phyloP scores from a whole-genome alignment of 148 eudicot species.

The Heliosperma pusillum region DNA sequence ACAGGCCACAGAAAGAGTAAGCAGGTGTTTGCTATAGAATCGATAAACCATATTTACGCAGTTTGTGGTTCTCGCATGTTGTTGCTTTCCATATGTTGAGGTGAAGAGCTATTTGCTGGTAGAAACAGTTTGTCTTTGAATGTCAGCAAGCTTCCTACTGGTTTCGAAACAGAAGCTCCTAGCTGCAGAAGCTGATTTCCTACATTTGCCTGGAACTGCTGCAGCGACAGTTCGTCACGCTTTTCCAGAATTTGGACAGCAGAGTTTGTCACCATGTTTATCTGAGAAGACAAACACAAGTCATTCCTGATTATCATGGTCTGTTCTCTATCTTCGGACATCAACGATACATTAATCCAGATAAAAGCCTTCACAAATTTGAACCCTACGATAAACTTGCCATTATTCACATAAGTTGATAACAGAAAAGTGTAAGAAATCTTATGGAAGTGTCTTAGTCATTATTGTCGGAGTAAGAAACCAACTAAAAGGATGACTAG shows the following conservation, averaged over 20 bases:
- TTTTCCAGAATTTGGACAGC: slow-evolving; percentile 40
- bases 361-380: background rate
- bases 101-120: slow-evolving; percentile 18
- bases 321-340: background rate
- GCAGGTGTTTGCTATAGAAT: background rate
- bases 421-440: background rate
- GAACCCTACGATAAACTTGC: background rate
- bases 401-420: background rate
- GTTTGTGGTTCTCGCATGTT: slow-evolving; percentile 21
- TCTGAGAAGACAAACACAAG: slow-evolving; percentile 30
- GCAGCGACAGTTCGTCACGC: slow-evolving; percentile 46
- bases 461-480: too few relatives aligned
- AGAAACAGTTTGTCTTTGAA: slow-evolving; percentile 17
- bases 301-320: background rate
- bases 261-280: slow-evolving; percentile 38
- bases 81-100: slow-evolving; percentile 12
- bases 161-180: slow-evolving; percentile 32
- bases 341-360: background rate
- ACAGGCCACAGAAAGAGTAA: background rate
- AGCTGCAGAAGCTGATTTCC: slow-evolving; percentile 39
- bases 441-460: too few relatives aligned
- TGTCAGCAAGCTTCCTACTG: slow-evolving; percentile 18
- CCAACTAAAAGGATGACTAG: too few relatives aligned
- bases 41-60: slow-evolving; percentile 6
- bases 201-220: slow-evolving; percentile 34